Conservation (phyloP, 345 rosid species). For the Eucalyptus microcorys region DNA sequence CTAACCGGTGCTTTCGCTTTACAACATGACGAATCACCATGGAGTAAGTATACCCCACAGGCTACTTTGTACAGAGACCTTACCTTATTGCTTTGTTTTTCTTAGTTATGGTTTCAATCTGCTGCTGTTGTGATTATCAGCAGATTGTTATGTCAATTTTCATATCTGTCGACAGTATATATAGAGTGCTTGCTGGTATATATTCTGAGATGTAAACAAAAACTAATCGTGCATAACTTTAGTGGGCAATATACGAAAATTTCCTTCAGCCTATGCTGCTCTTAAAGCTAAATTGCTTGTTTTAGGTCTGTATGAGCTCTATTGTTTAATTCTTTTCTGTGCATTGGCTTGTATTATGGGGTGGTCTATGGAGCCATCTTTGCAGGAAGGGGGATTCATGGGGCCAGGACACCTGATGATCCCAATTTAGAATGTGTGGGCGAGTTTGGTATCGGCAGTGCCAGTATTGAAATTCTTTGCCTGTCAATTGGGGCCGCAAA, state of each 20-base stretch:
- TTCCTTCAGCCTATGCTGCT: neutral
- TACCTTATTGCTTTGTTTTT: neutral
- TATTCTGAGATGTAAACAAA: neutral
- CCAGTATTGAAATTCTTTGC: neutral
- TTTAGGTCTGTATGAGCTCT: neutral
- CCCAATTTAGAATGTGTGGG: neutral
- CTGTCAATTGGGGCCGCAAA: neutral
- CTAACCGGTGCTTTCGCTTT: neutral
- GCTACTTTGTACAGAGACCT: neutral
- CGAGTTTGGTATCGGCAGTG: neutral
- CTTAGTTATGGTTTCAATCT: neutral
- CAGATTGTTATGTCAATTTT: neutral
- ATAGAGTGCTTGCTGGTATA: neutral
- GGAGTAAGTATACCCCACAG: neutral
- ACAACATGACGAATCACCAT: neutral
- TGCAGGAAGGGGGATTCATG: neutral
- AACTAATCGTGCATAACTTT: neutral
- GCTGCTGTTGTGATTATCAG: neutral
- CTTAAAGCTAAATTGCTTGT: neutral
- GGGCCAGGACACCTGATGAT: neutral
- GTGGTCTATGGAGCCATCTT: neutral
- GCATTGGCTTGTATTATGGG: neutral
- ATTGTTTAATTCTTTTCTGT: neutral
- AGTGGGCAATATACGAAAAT: neutral
- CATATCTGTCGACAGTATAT: neutral